A percentile compares a stretch with the other conserved stretches of the same genome.
Conservation (phyloP, 2,329 filamentous ascomycete genomes). For the Colletotrichum gigasporum region DNA sequence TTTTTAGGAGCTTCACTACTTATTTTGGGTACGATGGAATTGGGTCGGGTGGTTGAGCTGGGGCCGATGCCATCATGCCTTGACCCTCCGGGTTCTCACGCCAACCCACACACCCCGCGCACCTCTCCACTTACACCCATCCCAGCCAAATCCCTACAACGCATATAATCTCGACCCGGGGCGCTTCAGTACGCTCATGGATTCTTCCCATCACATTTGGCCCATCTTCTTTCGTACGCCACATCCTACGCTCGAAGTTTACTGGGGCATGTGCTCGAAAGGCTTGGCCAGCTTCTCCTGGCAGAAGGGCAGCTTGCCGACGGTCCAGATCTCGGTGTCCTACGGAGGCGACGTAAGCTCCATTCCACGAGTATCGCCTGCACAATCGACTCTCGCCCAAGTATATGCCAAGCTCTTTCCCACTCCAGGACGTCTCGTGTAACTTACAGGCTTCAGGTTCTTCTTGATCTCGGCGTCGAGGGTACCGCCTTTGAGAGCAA, state of each 20-base stretch:
- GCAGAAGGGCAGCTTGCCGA: conserved; percentile 75
- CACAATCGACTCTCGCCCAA: neutral
- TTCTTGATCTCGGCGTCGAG: conserved; percentile 73
- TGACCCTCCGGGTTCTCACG: conserved; percentile 31
- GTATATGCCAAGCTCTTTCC: neutral
- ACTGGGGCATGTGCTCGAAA: conserved; percentile 72
- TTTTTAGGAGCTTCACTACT: neutral
- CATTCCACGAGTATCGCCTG: no score
- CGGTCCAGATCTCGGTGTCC: conserved; percentile 77
- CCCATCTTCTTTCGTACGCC: neutral
- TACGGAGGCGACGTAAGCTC: conserved; percentile 35
- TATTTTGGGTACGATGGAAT: neutral
- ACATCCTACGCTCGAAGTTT: conserved; percentile 34
- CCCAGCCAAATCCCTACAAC: neutral
- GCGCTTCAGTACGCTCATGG: neutral
- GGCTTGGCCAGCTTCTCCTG: conserved; percentile 71
- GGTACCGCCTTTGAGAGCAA: conserved; percentile 74
- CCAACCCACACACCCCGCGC: conserved; percentile 12
- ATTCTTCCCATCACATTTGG: neutral
- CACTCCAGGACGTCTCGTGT: neutral
- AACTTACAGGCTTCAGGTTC: conserved; percentile 69
- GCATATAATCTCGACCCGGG: conserved; percentile 5
- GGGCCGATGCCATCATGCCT: conserved; percentile 9
- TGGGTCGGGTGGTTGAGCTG: neutral
- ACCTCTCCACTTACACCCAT: conserved; percentile 8